Evolutionary conservation across 352 stramenopile species (phyloP), one percentile per base, ranked within the genome.

Genomic region (Phytopythium litorale): DNA sequence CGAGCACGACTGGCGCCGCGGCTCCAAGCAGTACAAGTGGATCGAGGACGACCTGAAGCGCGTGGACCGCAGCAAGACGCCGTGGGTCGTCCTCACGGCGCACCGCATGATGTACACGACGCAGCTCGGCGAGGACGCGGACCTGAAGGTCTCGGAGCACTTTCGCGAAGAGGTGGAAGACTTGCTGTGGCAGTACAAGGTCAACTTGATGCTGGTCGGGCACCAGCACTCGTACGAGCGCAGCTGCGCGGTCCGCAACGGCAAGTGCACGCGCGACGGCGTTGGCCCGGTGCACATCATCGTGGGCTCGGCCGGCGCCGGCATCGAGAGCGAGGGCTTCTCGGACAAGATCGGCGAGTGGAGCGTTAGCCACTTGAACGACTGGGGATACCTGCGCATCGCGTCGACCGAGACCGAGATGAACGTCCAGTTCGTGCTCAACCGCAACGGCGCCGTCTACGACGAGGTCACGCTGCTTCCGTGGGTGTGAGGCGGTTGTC

Each of bases 191-290:
- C 67, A 76, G 18, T 75, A 97, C 70, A 84, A 92, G 56, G 94
- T 98, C 37, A 96, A 98, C 65, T 28, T 98, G 25, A 87, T 97
- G 64, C 62, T 98, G 21, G 79, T 90, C 30, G 94, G 92, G 15
- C 93, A 98, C 67, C 91, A 97, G 67, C 94, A 98, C 74, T 90
- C 80, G 13, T 98, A 98, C 64, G 80, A 98, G 46, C 81, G 91
- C 49, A 97, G 81, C 56, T 98, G 94, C 63, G 82, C 87, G 15
- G 81, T 96, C 25, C 71, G 70, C 33, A 71, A 77, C 7, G 85
- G 84, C 16, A 85, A 89, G 59, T 97, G 90, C 67, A 83, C 76
- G 1, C 60, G 67, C 12, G 71, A 96, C 56, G 78, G 76, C 32
- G 73, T 85, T 25, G 84, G 78, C n/a, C 80, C 87, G 0, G 87